These are phyloP conservation scores for Leccinum aurantiacum DNA, from an alignment of 768 basidiomycete species.

Conservation along the genomic window DNA sequence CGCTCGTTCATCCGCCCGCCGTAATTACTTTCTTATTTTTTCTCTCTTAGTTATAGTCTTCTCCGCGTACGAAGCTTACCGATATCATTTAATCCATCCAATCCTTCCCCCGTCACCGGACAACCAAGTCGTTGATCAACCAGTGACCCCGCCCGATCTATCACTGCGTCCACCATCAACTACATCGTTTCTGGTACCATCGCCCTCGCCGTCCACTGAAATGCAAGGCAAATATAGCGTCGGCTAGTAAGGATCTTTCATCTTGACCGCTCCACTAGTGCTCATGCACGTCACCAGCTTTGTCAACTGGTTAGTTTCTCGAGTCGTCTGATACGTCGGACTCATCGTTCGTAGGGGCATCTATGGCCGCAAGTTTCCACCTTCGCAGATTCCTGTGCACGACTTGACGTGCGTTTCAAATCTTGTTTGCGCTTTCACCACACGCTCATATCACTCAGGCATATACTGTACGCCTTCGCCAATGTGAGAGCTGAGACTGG, in stretches of 20 bases:
- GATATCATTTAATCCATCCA: conserved; percentile 33
- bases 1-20: conserved; percentile 28
- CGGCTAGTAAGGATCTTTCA: conserved; percentile 64
- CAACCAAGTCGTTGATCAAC: conserved; percentile 19
- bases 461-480: conserved; percentile 92
- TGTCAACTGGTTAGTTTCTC: conserved; percentile 63
- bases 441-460: conserved; percentile 42
- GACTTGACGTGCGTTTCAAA: conserved; percentile 73
- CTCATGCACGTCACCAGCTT: conserved; percentile 45
- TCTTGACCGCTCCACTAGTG: conserved; percentile 9
- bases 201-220: conserved; percentile 35
- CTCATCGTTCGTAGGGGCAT: conserved; percentile 67
- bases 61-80: conserved; percentile 44
- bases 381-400: conserved; percentile 75
- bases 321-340: not conserved
- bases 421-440: not conserved
- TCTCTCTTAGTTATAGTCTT: conserved; percentile 39
- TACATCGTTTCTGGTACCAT: conserved; percentile 7
- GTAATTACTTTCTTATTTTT: conserved; percentile 37
- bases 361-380: conserved; percentile 90
- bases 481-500: conserved; percentile 82
- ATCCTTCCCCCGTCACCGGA: conserved; percentile 3
- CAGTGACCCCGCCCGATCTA: conserved; percentile 7
- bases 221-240: conserved; percentile 66
- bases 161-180: conserved; percentile 9